Conservation (phyloP, 169 alveolate species). For the Plasmodium gonderi region DNA sequence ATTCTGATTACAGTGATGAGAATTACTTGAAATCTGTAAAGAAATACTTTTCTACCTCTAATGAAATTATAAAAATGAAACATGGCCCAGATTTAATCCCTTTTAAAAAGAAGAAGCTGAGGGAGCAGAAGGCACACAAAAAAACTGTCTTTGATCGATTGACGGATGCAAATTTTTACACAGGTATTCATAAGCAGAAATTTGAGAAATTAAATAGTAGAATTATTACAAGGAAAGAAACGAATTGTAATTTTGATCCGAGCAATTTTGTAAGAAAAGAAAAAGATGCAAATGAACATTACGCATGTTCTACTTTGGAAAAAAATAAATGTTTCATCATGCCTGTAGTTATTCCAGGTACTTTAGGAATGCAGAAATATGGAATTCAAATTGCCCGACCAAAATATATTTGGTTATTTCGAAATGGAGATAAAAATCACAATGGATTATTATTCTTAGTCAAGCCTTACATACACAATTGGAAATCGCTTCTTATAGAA, state of each 20-base stretch:
- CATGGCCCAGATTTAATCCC: neutral
- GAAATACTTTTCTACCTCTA: neutral
- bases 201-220: conserved; percentile 91
- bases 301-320: conserved; percentile 44
- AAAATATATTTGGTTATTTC: conserved; percentile 89
- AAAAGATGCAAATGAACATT: conserved; percentile 66
- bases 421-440: conserved; percentile 92
- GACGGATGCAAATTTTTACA: conserved; percentile 84
- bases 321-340: conserved; percentile 15
- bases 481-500: conserved; percentile 84
- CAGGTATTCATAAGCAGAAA: conserved; percentile 88
- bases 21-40: conserved; percentile 12
- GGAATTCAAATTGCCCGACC: conserved; percentile 89
- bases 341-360: conserved; percentile 80
- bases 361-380: conserved; percentile 87
- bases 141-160: conserved; percentile 85
- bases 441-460: conserved; percentile 89
- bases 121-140: conserved; percentile 11
- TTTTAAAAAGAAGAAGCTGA: neutral
- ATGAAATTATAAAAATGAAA: neutral
- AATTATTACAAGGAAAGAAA: conserved; percentile 88
- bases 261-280: conserved; percentile 85
- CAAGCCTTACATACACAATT: conserved; percentile 83
- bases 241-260: conserved; percentile 80
- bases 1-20: neutral